These are phyloP conservation scores for Vitis hybrid DNA, from an alignment of 177 flowering plant species.

Conservation along the genomic window DNA sequence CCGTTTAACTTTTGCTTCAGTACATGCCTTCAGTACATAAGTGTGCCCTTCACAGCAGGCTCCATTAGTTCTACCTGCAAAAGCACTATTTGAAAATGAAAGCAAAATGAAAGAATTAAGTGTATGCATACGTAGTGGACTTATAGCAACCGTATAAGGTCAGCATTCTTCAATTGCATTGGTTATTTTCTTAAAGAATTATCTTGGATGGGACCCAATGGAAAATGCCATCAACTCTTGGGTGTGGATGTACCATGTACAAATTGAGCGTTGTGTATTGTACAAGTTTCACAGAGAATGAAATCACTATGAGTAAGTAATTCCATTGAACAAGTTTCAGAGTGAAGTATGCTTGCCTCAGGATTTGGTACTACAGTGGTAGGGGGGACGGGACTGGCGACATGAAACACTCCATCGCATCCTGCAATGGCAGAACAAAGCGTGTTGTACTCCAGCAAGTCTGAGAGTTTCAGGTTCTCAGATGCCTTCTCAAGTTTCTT, in stretches of 20 bases:
- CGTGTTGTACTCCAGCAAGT: slow-evolving; percentile 57
- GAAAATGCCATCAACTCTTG: no score
- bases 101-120: no score
- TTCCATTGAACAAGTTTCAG: no score
- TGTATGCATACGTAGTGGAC: no score
- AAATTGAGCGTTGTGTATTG: no score
- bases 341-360: slow-evolving; percentile 39
- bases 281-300: no score
- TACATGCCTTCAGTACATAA: slow-evolving; percentile 74
- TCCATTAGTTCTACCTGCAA: slow-evolving; percentile 66
- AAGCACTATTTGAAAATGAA: background rate
- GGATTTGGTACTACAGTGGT: slow-evolving; percentile 40
- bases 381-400: slow-evolving; percentile 70
- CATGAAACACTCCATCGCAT: slow-evolving; percentile 79
- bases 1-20: slow-evolving; percentile 57
- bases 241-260: no score
- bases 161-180: no score
- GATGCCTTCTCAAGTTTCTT: slow-evolving; percentile 52
- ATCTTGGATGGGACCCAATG: no score
- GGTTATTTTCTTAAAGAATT: no score
- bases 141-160: no score
- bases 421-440: slow-evolving; percentile 60
- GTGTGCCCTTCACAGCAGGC: slow-evolving; percentile 80
- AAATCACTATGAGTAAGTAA: no score
- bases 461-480: slow-evolving; percentile 63